These are phyloP conservation scores for Aspergillus aculeatus DNA, from an alignment of 2,329 filamentous ascomycete species.

Conservation along the genomic window DNA sequence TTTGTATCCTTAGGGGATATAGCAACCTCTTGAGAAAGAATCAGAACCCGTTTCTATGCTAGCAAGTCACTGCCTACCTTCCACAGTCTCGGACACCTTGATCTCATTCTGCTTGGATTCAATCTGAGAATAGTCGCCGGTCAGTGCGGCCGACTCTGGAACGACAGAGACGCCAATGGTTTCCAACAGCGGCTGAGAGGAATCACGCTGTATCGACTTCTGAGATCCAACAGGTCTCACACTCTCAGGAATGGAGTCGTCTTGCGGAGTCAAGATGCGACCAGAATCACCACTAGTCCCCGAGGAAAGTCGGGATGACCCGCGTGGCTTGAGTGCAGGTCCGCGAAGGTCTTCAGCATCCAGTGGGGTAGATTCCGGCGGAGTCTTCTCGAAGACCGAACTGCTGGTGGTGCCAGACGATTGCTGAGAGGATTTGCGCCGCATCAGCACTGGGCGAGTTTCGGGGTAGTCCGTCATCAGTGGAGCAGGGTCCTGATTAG, in stretches of 20 bases:
- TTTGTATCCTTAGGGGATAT: background rate
- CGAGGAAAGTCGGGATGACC: background rate
- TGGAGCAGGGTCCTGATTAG: slow-evolving; percentile 8
- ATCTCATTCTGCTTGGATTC: background rate
- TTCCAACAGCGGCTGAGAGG: slow-evolving; percentile 33
- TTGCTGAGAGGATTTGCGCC: background rate
- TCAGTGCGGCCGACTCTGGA: slow-evolving; percentile 5
- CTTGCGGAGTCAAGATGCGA: background rate
- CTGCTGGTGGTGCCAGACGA: background rate
- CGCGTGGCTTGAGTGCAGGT: background rate
- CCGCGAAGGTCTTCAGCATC: background rate
- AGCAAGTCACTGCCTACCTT: background rate
- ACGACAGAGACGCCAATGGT: slow-evolving; percentile 5
- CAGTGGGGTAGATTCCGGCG: background rate
- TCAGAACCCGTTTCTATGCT: background rate
- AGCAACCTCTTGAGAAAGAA: background rate
- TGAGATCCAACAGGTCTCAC: background rate
- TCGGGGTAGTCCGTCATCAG: slow-evolving; percentile 1
- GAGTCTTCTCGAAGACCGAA: background rate
- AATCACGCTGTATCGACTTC: slow-evolving; percentile 32
- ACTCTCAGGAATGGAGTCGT: background rate
- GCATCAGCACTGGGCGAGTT: background rate
- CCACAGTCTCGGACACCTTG: background rate
- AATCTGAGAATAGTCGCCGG: background rate
- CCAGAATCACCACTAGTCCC: background rate